Percentiles rank a stretch among this genome's conserved stretches.
Conservation (phyloP, 352 stramenopile genomes). For the Globisporangium echinulatum region DNA sequence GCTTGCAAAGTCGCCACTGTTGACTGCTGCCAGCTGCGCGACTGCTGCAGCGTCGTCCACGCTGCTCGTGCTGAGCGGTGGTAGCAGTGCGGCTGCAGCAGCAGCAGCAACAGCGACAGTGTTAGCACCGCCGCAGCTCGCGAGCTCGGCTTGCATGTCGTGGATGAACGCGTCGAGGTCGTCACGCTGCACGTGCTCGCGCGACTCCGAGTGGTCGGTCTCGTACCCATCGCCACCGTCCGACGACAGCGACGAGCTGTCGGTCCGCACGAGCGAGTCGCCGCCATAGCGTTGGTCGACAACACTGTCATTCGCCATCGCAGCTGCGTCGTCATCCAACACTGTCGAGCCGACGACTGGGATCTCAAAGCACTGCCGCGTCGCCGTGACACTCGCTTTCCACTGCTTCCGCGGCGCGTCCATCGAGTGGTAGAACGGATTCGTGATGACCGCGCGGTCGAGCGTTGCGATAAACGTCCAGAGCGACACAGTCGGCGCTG, state of each 20-base stretch:
- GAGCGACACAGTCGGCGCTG: constrained; percentile 55
- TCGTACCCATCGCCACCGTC: constrained; percentile 17
- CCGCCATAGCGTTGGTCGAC: constrained; percentile 1
- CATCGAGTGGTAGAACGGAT: constrained; percentile 66
- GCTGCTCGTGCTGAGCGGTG: too few species aligned
- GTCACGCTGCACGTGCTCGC: constrained; percentile 14
- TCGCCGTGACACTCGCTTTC: constrained; percentile 50
- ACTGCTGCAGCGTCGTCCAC: neutral
- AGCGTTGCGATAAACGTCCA: constrained; percentile 74
- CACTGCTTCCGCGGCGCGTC: constrained; percentile 38
- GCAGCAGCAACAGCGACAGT: too few species aligned
- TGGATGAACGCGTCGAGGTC: constrained; percentile 24
- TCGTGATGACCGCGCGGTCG: constrained; percentile 51
- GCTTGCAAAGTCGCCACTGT: constrained; percentile 4
- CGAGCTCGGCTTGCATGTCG: constrained; percentile 16
- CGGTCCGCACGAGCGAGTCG: constrained; percentile 22
- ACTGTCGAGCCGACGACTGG: constrained; percentile 7
- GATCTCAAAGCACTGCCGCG: constrained; percentile 48
- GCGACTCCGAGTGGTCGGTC: constrained; percentile 16
- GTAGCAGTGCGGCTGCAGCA: too few species aligned
- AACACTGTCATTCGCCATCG: neutral
- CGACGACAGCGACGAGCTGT: constrained; percentile 23
- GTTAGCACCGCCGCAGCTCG: neutral
- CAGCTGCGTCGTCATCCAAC: neutral
- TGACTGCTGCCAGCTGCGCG: neutral